A percentile compares a stretch with the other conserved stretches of the same genome.
Evolutionary conservation across 257 asterid species (phyloP).

Genomic region (Haberlea rhodopensis): DNA sequence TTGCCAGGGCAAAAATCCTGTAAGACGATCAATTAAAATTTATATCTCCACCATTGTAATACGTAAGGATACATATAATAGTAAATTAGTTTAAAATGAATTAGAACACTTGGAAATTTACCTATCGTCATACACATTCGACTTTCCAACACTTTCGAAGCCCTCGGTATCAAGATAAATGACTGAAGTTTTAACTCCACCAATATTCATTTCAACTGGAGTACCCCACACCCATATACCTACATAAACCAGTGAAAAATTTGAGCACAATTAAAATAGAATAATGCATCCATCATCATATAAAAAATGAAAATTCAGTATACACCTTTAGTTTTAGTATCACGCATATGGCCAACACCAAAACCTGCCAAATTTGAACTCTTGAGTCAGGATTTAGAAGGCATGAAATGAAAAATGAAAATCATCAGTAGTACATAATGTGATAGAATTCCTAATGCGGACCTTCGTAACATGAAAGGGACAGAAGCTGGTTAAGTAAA

Average conservation of each 20-base stretch:
- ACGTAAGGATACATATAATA: neutral
- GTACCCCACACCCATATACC: slow-evolving; percentile 99
- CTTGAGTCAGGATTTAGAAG: slow-evolving; percentile 24
- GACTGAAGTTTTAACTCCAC: slow-evolving; percentile 84
- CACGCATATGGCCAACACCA: slow-evolving; percentile 99
- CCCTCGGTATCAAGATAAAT: slow-evolving; percentile 98
- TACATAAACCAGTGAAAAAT: slow-evolving; percentile 29
- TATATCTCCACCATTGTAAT: slow-evolving; percentile 15
- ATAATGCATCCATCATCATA: neutral
- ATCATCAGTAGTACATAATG: slow-evolving; percentile 5
- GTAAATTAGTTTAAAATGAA: neutral
- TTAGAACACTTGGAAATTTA: slow-evolving; percentile 28
- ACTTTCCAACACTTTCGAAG: slow-evolving; percentile 97
- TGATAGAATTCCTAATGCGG: slow-evolving; percentile 24
- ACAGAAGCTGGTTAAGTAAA: slow-evolving; percentile 95
- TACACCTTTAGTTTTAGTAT: slow-evolving; percentile 94
- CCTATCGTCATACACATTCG: slow-evolving; percentile 97
- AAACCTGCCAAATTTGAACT: slow-evolving; percentile 57
- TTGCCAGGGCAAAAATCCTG: slow-evolving; percentile 94
- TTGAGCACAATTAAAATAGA: slow-evolving; percentile 5
- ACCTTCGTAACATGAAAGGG: slow-evolving; percentile 97
- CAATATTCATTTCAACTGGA: slow-evolving; percentile 67
- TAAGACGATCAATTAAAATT: slow-evolving; percentile 20
- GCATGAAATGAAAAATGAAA: slow-evolving; percentile 3
- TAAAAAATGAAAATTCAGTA: slow-evolving; percentile 9